Base-by-base conservation (phyloP, 192 early-diverging fungal genomes). In the Backusella tarrabulga region DNA sequence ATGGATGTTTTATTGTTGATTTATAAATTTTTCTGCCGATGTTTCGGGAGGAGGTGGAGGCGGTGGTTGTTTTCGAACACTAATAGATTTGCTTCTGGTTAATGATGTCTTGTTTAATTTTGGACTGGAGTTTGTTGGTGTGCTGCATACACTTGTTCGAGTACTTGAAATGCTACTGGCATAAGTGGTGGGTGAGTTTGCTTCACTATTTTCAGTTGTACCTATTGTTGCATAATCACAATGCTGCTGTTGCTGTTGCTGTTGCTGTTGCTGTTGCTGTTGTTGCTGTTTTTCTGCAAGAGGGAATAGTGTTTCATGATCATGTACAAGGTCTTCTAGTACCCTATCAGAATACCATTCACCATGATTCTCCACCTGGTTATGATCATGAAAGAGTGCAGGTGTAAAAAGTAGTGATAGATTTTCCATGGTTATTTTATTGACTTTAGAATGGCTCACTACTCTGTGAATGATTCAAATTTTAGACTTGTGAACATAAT, bases 361-460 rank as follows among this genome's bases (percentile, higher is more conserved):
- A 8, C 74, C 29, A 44, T 74, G 23, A 54, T 75, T 74, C 19
- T 68, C 60, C 68, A 72, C 81, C 12, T 80, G 85, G 78, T 84
- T 85, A 35, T 87, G 86, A 23, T 88, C 87, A 50, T 89, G 88
- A 77, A 92, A 92, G 19, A 91, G 83, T 1, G 91, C 87, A 1
- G 90, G 87, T 14, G 87, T 85, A 73, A 93, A 93, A n/a, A 93
- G 84, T 60, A 92, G 72, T 1, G 86, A 87, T 1, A 93, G 41
- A 74, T 93, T 93, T n/a, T 80, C 77, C 3, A 87, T 76, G 7
- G 84, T 88, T 91, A 93, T 93, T 72, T 93, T 93, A 86, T 93
- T 93, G 1, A 83, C 71, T 17, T 87, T 83, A 9, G 87, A 82
- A 36, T 88, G 71, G 1, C 71, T 42, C 36, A 85, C 76, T 4